Evolutionary conservation across 2,329 filamentous ascomycete species (phyloP), one percentile per base, ranked within the genome.

Genomic region (Penicillium rolfsii): DNA sequence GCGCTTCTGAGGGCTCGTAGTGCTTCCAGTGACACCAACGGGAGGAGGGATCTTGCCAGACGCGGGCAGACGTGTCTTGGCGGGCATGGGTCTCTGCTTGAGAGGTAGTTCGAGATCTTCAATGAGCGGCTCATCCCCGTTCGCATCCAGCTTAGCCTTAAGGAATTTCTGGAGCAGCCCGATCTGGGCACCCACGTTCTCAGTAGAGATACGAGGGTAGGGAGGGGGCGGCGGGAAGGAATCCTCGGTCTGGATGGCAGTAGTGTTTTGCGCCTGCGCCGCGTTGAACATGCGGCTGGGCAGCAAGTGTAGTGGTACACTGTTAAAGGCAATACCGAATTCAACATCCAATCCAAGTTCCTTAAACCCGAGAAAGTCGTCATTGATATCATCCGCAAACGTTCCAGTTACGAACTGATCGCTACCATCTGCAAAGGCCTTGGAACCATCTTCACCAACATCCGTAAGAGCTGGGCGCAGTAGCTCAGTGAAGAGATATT

Each of bases 361-460:
- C 74, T 93, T 93, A 85, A 99, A 98, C 30, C 95, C 95, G 72
- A 99, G 99, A 85, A 97, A 99, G 79, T 99, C 95, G 81, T 99
- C 95, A 63, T 93, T 94, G 12, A 99, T 90, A 69, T 99, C 95
- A 74, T 97, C 95, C 0, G 95, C 95, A 75, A 99, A 99, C 76
- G 99, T 95, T 63, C 95, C 95, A 49, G 91, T 92, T 52, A 97
- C 89, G 69, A 98, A 99, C 74, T 98, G 95, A 66, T 99, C 95
- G 76, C 93, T 97, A 66, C 93, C 94, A 70, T 99, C 95, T 64
- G 96, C 92, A 83, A 99, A 99, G 6, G 93, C 91, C 59, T 90
- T 91, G 4, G 89, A 93, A 38, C 93, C 95, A 73, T 98, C 95
- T 35, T 87, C 85, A 38, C 90, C 90, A 48, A 85, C 87, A 70